phyloP scores from a whole-genome alignment of 345 rosid species.

The Salix caprea region DNA sequence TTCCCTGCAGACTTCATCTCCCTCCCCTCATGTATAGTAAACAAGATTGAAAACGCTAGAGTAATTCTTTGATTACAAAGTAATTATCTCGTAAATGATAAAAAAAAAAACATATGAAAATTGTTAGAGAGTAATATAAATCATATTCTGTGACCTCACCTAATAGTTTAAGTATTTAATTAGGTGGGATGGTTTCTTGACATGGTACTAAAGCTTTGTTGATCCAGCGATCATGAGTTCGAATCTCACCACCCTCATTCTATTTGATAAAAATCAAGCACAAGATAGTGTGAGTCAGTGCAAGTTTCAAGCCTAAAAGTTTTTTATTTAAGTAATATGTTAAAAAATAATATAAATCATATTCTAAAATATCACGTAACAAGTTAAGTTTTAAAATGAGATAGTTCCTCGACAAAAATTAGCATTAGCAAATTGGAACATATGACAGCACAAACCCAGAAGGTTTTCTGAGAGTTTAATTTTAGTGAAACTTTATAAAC shows the following conservation, averaged over 20 bases:
- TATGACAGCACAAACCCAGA: background rate
- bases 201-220: too few species aligned
- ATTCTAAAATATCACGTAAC: too few species aligned
- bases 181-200: too few species aligned
- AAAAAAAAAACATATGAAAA: background rate
- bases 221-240: accelerated
- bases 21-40: background rate
- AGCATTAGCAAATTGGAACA: background rate
- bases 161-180: too few species aligned
- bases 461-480: background rate
- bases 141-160: too few species aligned
- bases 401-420: too few species aligned
- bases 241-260: too few species aligned
- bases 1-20: background rate
- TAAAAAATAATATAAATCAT: too few species aligned
- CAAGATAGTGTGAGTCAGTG: too few species aligned
- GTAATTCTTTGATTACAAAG: background rate
- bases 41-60: background rate
- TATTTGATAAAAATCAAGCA: too few species aligned
- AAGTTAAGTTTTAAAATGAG: accelerated
- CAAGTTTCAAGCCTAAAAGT: accelerated
- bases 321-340: accelerated
- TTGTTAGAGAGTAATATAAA: background rate
- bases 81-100: background rate
- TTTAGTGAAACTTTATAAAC: too few species aligned